Percentiles rank a stretch among this genome's conserved stretches.
phyloP scores from a whole-genome alignment of 2,329 filamentous ascomycete genomes.

The Hypoxylon rubiginosum region DNA sequence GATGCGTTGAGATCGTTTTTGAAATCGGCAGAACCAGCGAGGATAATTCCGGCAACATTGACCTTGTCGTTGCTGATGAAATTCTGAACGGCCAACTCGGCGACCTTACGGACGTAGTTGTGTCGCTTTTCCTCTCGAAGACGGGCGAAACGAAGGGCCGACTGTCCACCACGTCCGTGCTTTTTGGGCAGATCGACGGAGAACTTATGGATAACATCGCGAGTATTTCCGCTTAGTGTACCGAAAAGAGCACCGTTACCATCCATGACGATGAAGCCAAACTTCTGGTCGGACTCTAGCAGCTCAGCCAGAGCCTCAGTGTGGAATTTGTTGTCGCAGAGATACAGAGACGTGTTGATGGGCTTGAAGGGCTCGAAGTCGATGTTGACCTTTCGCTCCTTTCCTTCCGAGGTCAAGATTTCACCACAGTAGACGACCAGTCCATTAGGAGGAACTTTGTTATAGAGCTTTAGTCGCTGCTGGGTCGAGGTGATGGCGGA shows the following conservation, averaged over 20 bases:
- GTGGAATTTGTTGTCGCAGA: conserved; percentile 99
- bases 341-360: conserved; percentile 99
- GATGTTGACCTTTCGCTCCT: conserved; percentile 99
- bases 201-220: conserved; percentile 98
- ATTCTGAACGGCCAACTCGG: conserved; percentile 97
- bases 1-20: conserved; percentile 99
- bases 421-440: conserved; percentile 99
- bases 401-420: conserved; percentile 98
- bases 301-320: conserved; percentile 97
- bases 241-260: conserved; percentile 98
- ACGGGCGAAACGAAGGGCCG: conserved; percentile 98
- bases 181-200: conserved; percentile 99
- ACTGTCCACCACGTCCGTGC: conserved; percentile 99
- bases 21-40: conserved; percentile 98
- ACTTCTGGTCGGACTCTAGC: conserved; percentile 98
- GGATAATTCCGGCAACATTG: conserved; percentile 94
- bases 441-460: conserved; percentile 97
- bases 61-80: conserved; percentile 99
- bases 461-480: conserved; percentile 98
- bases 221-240: conserved; percentile 95
- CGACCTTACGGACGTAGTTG: conserved; percentile 99
- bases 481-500: conserved; percentile 99
- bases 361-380: conserved; percentile 99
- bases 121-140: conserved; percentile 99
- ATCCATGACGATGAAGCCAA: conserved; percentile 99